Percentiles rank a stretch among this genome's conserved stretches.
phyloP scores from a whole-genome alignment of 1,284 basidiomycete genomes.

The Ganoderma lingzhi region DNA sequence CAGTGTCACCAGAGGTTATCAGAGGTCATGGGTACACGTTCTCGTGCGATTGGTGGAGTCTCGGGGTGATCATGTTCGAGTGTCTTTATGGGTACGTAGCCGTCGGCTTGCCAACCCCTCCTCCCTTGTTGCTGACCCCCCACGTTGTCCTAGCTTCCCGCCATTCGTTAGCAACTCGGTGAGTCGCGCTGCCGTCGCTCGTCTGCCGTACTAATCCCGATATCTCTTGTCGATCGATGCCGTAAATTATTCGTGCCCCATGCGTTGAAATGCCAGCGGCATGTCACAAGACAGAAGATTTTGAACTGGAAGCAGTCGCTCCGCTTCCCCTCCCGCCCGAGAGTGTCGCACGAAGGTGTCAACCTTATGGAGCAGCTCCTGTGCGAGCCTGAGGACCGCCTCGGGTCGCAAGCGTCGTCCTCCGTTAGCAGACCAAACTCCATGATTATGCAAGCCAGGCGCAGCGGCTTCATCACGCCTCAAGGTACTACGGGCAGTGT shows the following conservation, averaged over 20 bases:
- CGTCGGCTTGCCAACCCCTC: slow-evolving; percentile 25
- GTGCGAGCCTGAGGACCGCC: slow-evolving; percentile 93
- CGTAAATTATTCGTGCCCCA: slow-evolving; percentile 7
- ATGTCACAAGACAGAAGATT: slow-evolving; percentile 91
- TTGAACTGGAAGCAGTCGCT: slow-evolving; percentile 92
- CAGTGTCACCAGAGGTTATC: slow-evolving; percentile 96
- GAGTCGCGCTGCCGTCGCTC: slow-evolving; percentile 38
- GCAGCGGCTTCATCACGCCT: slow-evolving; percentile 75
- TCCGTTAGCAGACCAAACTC: slow-evolving; percentile 81
- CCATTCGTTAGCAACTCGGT: slow-evolving; percentile 94
- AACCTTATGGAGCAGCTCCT: slow-evolving; percentile 89
- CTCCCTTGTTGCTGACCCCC: slow-evolving; percentile 12
- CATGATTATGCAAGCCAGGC: slow-evolving; percentile 74
- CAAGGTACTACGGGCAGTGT: slow-evolving; percentile 55
- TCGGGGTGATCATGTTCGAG: slow-evolving; percentile 94
- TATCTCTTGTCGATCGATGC: slow-evolving; percentile 10
- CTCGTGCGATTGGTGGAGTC: slow-evolving; percentile 98
- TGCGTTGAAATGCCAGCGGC: slow-evolving; percentile 61
- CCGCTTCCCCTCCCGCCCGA: slow-evolving; percentile 86
- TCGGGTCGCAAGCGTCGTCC: slow-evolving; percentile 78
- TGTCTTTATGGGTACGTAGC: slow-evolving; percentile 83
- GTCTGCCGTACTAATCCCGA: neutral
- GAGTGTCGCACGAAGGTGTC: slow-evolving; percentile 85
- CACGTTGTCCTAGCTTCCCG: slow-evolving; percentile 71
- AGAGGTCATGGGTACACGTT: slow-evolving; percentile 93